These are phyloP conservation scores for Rhodotorula sp. DNA, from an alignment of 1,284 basidiomycete genomes.

Conservation along the genomic window DNA sequence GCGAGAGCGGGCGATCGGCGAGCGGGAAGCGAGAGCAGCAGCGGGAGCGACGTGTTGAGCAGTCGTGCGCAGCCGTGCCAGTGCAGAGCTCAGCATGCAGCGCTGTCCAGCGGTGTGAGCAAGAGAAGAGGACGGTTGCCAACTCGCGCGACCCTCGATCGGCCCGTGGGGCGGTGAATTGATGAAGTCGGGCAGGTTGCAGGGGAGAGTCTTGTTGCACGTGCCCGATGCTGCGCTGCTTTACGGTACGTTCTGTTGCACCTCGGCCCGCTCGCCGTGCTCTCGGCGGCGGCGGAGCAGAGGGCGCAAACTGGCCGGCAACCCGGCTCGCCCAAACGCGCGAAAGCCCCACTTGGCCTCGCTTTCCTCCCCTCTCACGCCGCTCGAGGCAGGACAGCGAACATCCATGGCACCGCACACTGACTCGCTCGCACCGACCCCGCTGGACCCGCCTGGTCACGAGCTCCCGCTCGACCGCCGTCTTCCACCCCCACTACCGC, in stretches of 20 bases:
- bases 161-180: neutral
- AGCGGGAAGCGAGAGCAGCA: neutral
- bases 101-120: neutral
- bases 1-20: neutral
- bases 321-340: no score
- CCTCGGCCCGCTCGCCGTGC: no score
- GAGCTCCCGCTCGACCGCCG: neutral
- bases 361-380: no score
- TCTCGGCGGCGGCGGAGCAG: no score
- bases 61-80: neutral
- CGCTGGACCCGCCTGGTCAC: conserved; percentile 23
- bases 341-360: no score
- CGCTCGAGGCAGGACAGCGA: no score
- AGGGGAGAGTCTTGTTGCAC: no score
- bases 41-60: neutral
- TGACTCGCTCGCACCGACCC: conserved; percentile 23
- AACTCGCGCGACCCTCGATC: neutral
- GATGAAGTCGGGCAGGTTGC: no score
- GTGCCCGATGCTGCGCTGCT: no score
- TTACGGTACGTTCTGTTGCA: no score
- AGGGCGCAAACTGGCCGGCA: no score
- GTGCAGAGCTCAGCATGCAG: neutral
- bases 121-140: neutral
- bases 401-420: conserved; percentile 8
- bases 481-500: neutral